These are phyloP conservation scores for Pelargonium fulgidum DNA, from an alignment of 441 rosid species.

Conservation along the genomic window DNA sequence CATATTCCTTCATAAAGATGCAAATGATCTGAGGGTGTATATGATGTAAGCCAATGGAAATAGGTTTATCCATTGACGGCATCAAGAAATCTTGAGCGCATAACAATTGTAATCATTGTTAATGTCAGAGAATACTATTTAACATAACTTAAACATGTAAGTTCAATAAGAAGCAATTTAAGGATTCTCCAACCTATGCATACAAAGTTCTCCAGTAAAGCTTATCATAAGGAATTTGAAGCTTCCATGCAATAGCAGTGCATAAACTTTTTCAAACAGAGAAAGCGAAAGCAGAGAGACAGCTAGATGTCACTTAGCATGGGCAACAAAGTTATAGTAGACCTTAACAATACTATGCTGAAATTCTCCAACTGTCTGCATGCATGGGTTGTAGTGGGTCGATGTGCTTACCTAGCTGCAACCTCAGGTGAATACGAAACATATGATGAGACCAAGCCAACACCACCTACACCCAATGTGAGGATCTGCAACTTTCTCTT, in stretches of 20 bases:
- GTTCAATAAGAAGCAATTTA: background rate
- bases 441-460: conserved; percentile 75
- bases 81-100: background rate
- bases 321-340: background rate
- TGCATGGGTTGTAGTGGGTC: background rate
- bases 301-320: background rate
- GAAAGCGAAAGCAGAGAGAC: too few relatives aligned
- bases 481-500: conserved; percentile 60
- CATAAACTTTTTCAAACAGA: background rate
- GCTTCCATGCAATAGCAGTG: background rate
- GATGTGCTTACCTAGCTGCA: conserved; percentile 56
- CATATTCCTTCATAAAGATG: background rate
- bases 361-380: background rate
- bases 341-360: background rate
- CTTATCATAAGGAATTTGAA: background rate
- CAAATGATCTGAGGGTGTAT: background rate
- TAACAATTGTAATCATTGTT: too few relatives aligned
- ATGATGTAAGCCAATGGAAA: background rate
- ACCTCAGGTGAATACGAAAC: conserved; percentile 71
- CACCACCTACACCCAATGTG: conserved; percentile 65
- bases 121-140: too few relatives aligned
- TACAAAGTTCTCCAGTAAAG: background rate
- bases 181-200: background rate
- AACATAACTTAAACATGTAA: too few relatives aligned
- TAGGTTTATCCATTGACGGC: background rate